Percentiles rank a stretch among this genome's conserved stretches.
Conservation (phyloP, 352 stramenopile genomes). For the Globisporangium nunn region DNA sequence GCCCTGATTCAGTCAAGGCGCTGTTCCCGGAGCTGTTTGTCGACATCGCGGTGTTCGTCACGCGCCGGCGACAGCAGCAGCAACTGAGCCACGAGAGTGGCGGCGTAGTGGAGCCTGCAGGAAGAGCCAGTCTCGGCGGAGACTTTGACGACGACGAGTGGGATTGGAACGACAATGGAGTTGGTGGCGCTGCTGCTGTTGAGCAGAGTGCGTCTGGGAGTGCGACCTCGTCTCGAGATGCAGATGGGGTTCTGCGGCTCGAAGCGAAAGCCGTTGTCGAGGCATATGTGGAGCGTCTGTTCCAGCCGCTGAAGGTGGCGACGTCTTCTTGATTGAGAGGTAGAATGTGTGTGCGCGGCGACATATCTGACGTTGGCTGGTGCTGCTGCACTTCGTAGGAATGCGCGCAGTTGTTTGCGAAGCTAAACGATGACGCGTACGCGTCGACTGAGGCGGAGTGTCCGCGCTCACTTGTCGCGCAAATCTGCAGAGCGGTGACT, state of each 20-base stretch:
- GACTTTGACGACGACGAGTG: constrained; percentile 42
- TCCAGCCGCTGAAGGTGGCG: constrained; percentile 42
- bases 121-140: neutral
- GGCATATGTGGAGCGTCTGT: constrained; percentile 29
- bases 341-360: neutral
- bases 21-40: constrained; percentile 28
- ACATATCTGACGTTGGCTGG: neutral
- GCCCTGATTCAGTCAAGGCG: constrained; percentile 15
- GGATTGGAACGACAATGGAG: constrained; percentile 47
- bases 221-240: constrained; percentile 3
- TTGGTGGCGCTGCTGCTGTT: neutral
- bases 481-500: constrained; percentile 39
- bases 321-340: neutral
- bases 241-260: constrained; percentile 20
- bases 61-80: neutral
- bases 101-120: neutral
- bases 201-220: neutral
- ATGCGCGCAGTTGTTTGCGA: constrained; percentile 51
- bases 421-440: constrained; percentile 22
- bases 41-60: constrained; percentile 24
- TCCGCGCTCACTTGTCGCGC: constrained; percentile 30
- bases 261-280: constrained; percentile 34
- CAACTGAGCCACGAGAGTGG: neutral
- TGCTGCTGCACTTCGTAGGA: constrained; percentile 27
- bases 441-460: constrained; percentile 6